Percentiles rank a stretch among this genome's conserved stretches.
phyloP scores from a whole-genome alignment of 2,329 filamentous ascomycete species.

The Sporothrix euskadiensis region DNA sequence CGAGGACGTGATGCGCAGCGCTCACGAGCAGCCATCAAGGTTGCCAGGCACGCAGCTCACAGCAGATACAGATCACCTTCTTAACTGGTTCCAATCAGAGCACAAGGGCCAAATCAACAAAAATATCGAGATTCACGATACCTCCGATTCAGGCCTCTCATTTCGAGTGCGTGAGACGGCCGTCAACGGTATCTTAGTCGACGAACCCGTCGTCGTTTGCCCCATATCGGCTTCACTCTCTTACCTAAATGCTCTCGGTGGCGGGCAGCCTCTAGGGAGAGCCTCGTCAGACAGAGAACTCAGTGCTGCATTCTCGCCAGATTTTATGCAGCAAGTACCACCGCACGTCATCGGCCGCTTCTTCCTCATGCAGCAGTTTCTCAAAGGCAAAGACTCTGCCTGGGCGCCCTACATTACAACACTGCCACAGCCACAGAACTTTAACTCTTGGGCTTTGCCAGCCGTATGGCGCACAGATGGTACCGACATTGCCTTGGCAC shows the following conservation, averaged over 20 bases:
- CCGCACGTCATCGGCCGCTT: constrained; percentile 66
- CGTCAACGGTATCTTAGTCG: constrained; percentile 36
- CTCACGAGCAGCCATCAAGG: not conserved
- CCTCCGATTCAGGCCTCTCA: constrained; percentile 54
- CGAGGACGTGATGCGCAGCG: not conserved
- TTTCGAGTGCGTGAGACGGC: constrained; percentile 49
- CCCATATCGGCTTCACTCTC: constrained; percentile 58
- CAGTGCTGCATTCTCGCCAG: constrained; percentile 44
- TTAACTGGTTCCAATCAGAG: constrained; percentile 43
- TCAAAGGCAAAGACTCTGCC: constrained; percentile 58
- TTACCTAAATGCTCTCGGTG: constrained; percentile 56
- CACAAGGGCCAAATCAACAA: constrained; percentile 53
- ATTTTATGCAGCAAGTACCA: constrained; percentile 52
- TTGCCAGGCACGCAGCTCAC: not conserved
- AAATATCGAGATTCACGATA: constrained; percentile 54
- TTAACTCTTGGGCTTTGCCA: constrained; percentile 55
- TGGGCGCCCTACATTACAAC: constrained; percentile 69
- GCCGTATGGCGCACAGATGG: constrained; percentile 60
- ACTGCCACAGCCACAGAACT: constrained; percentile 61
- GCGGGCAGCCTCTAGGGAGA: constrained; percentile 36
- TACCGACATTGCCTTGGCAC: constrained; percentile 29
- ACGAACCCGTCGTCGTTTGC: constrained; percentile 53
- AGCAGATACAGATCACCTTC: constrained; percentile 33
- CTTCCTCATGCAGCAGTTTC: constrained; percentile 68
- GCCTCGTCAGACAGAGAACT: constrained; percentile 9